These are phyloP conservation scores for Crithidia mellificae DNA, from an alignment of 208 protist genomes.

Conservation along the genomic window DNA sequence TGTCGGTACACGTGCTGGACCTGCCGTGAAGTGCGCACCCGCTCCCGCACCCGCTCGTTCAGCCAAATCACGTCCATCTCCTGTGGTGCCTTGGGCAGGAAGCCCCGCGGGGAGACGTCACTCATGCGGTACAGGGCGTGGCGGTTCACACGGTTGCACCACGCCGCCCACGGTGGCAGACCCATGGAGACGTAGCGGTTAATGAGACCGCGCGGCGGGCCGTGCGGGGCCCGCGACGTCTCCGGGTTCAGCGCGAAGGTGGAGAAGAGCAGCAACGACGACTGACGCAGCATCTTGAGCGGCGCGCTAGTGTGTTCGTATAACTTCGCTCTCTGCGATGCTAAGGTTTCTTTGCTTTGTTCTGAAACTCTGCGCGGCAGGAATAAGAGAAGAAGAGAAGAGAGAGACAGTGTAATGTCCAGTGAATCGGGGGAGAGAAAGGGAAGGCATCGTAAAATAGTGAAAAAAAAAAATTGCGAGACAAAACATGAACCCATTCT, in stretches of 20 bases:
- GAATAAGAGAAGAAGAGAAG: no score
- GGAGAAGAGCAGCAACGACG: slow-evolving; percentile 50
- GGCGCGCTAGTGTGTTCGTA: not conserved
- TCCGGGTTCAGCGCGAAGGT: slow-evolving; percentile 86
- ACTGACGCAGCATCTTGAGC: slow-evolving; percentile 34
- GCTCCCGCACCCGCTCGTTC: slow-evolving; percentile 87
- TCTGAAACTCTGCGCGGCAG: no score
- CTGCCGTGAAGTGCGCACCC: slow-evolving; percentile 84
- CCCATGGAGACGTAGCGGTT: slow-evolving; percentile 91
- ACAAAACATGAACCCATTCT: no score
- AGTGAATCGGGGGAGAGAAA: no score
- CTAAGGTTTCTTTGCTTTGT: no score
- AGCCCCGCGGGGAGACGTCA: slow-evolving; percentile 66
- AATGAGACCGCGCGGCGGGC: slow-evolving; percentile 81
- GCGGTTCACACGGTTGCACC: slow-evolving; percentile 85
- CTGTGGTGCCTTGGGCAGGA: slow-evolving; percentile 80
- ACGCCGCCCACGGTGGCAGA: slow-evolving; percentile 89
- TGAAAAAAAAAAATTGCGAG: no score
- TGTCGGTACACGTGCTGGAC: slow-evolving; percentile 90
- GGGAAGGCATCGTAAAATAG: no score
- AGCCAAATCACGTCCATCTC: slow-evolving; percentile 93
- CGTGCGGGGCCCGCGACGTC: slow-evolving; percentile 79
- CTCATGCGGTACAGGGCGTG: slow-evolving; percentile 88
- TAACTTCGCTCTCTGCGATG: no score
- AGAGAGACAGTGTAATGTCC: no score